Conservation (phyloP, 768 basidiomycete genomes). For the Daedaleopsis sinensis region DNA sequence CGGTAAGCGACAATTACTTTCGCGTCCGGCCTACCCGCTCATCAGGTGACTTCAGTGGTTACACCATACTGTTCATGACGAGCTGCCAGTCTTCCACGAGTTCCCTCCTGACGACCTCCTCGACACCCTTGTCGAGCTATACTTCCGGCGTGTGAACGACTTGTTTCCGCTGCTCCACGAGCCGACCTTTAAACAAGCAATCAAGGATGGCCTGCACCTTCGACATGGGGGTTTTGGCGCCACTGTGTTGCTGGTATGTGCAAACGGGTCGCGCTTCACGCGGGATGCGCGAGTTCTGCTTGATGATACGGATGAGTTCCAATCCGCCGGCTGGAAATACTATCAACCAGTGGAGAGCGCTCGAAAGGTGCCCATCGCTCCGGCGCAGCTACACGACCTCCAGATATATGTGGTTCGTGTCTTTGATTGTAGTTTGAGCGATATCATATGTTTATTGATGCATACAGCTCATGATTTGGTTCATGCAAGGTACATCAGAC, state of each 20-base stretch:
- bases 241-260: background rate
- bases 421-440: background rate
- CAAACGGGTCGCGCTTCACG: background rate
- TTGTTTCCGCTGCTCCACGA: slow-evolving; percentile 47
- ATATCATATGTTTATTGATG: background rate
- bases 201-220: background rate
- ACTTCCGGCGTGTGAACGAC: slow-evolving; percentile 62
- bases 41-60: background rate
- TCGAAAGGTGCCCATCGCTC: slow-evolving; percentile 52
- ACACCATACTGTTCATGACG: background rate
- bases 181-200: slow-evolving; percentile 2
- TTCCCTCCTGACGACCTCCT: slow-evolving; percentile 71
- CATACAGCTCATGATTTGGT: slow-evolving; percentile 49
- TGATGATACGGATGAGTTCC: background rate
- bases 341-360: slow-evolving; percentile 45
- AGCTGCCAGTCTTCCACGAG: background rate
- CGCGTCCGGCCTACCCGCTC: background rate
- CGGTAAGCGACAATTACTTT: background rate
- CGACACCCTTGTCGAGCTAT: slow-evolving; percentile 60
- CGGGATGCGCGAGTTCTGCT: background rate
- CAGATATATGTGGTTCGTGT: slow-evolving; percentile 54
- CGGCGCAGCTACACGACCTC: slow-evolving; percentile 58
- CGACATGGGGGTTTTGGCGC: background rate
- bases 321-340: background rate
- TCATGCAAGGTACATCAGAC: slow-evolving; percentile 46